Conservation (phyloP, 2,329 filamentous ascomycete species). For the Leptographium procerum region DNA sequence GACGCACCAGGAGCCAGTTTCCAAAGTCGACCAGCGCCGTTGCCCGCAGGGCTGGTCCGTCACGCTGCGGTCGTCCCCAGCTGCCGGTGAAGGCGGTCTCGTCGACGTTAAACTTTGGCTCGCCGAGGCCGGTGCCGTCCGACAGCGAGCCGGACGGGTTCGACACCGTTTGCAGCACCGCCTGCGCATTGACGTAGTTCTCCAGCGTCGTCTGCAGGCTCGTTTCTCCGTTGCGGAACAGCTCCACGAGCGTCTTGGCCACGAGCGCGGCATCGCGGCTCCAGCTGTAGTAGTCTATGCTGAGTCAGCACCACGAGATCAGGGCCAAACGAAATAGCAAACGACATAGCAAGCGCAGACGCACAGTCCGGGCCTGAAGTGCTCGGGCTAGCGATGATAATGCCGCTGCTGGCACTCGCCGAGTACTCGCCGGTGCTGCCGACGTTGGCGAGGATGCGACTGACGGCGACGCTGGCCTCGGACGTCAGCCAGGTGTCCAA, state of each 20-base stretch:
- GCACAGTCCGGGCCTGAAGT: slow-evolving; percentile 43
- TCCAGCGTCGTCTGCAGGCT: slow-evolving; percentile 48
- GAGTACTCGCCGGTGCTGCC: slow-evolving; percentile 41
- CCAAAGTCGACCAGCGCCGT: slow-evolving; percentile 63
- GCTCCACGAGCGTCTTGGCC: slow-evolving; percentile 57
- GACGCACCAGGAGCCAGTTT: slow-evolving; percentile 44
- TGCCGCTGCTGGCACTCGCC: slow-evolving; percentile 33
- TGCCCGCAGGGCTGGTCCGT: slow-evolving; percentile 67
- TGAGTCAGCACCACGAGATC: neutral
- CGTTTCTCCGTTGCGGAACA: slow-evolving; percentile 36
- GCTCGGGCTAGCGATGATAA: slow-evolving; percentile 47
- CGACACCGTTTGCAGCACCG: slow-evolving; percentile 50
- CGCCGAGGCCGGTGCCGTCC: slow-evolving; percentile 47
- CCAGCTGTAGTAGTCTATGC: slow-evolving; percentile 60
- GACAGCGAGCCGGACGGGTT: slow-evolving; percentile 55
- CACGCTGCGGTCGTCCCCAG: slow-evolving; percentile 70
- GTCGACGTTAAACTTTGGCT: slow-evolving; percentile 63
- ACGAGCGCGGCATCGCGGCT: slow-evolving; percentile 62
- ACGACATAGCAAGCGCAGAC: slow-evolving; percentile 13
- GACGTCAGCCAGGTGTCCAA: slow-evolving; percentile 41
- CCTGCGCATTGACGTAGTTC: slow-evolving; percentile 58
- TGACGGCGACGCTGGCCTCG: slow-evolving; percentile 39
- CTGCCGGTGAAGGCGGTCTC: slow-evolving; percentile 49
- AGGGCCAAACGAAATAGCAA: neutral
- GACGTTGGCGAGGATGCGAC: slow-evolving; percentile 47